phyloP scores from a whole-genome alignment of 495 filamentous ascomycete genomes.

The Trichoderma erinaceum region DNA sequence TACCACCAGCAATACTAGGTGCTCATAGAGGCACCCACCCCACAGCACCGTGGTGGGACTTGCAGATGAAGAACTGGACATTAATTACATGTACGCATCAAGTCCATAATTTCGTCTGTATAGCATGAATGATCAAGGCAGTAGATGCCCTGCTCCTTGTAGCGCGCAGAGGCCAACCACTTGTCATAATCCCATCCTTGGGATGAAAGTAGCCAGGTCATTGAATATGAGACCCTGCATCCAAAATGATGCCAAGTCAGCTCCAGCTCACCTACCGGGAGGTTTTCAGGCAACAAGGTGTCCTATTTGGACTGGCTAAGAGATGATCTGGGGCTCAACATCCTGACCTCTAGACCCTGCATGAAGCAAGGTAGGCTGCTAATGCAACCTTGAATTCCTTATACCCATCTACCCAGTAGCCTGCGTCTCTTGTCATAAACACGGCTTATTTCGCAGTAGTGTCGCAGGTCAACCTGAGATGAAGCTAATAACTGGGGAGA shows the following conservation, averaged over 20 bases:
- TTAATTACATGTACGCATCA: background rate
- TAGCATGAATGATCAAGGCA: background rate
- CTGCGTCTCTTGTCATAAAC: background rate
- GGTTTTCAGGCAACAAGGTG: background rate
- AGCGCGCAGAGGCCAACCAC: background rate
- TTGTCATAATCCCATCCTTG: background rate
- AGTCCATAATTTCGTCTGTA: background rate
- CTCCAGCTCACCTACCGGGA: background rate
- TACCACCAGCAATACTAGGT: too few species aligned
- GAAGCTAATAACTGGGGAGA: background rate
- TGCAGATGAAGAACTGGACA: background rate
- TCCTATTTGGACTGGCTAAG: background rate
- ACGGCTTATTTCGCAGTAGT: background rate
- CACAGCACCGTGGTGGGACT: background rate
- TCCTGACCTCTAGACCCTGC: too few species aligned
- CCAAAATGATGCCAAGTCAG: background rate
- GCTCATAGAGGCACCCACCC: too few species aligned
- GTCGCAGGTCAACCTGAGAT: constrained; percentile 14
- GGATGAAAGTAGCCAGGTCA: too few species aligned
- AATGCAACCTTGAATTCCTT: background rate
- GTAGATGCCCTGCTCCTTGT: background rate
- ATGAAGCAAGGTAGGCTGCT: too few species aligned
- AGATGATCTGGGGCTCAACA: background rate
- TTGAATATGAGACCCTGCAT: too few species aligned
- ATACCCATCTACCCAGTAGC: background rate